Base-by-base conservation (phyloP, 2,329 filamentous ascomycete species). In the Ascochyta rabiei region DNA sequence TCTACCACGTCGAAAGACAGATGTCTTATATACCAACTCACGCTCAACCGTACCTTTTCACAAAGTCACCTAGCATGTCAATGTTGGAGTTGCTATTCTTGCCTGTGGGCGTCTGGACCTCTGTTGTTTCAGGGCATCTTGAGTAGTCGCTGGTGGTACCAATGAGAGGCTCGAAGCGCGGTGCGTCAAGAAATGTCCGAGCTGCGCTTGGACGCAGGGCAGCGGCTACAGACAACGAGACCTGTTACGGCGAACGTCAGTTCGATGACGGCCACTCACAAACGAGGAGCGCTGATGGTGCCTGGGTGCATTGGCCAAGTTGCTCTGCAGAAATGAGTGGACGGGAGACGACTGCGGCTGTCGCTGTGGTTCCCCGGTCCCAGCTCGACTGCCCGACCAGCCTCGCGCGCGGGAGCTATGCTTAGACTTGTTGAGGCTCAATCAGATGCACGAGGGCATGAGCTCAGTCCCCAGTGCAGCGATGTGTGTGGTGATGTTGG, bases 331-430 rank as follows among this genome's bases (percentile, higher is more conserved):
- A 26, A 56, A 66, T 62, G 61, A 57, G 49, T 74, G 71, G 72
- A 57, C 48, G 66, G 62, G 62, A 70, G 62, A 42, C 30, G 49
- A 63, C 51, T 59, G 64, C 70, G 72, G 69, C 55, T 60, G 58
- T 66, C 45, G 49, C 52, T 63, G 47, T 53, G 53, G 62, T 71
- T 71, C 72, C 71, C 63, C 69, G 68, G 64, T 59, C 66, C 71
- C 68, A 69, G 62, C 55, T 56, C 54, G 60, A 62, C 62, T 63
- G 48, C 39, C 59, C 70, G 69, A 61, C 69, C 63, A 69, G 52
- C 56, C 68, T 73, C 62, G 71, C 72, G 72, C 71, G 72, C 72
- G 71, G 72, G 69, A 73, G 60, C 70, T 70, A 73, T 68, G 57
- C 61, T 70, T 67, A 64, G 69, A 68, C 62, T 48, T 62, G 67